Conservation (phyloP, 345 rosid species). For the Physaria fendleri region DNA sequence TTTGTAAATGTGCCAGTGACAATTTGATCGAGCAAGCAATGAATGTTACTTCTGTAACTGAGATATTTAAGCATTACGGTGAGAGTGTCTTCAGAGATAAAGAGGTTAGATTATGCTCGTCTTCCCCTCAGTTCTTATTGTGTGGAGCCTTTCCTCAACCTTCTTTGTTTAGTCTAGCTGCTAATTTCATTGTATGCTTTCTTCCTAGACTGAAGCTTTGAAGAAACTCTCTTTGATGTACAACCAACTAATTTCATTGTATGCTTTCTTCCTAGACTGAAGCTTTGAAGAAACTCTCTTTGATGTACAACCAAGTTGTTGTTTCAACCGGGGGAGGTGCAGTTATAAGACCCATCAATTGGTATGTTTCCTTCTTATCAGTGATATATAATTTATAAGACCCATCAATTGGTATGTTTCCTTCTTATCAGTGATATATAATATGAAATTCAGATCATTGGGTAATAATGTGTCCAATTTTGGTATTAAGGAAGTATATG, state of each 20-base stretch:
- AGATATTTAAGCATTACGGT: slow-evolving; percentile 72
- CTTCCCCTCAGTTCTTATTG: not conserved
- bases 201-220: slow-evolving; percentile 56
- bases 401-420: slow-evolving; percentile 67
- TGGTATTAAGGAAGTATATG: slow-evolving; percentile 62
- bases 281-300: slow-evolving; percentile 47
- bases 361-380: slow-evolving; percentile 36
- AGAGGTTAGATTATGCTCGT: slow-evolving; percentile 45
- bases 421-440: not conserved
- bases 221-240: slow-evolving; percentile 46
- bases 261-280: slow-evolving; percentile 50
- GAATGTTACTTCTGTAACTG: slow-evolving; percentile 68
- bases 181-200: not conserved
- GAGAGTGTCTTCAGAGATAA: slow-evolving; percentile 81
- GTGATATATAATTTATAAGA: slow-evolving; percentile 26
- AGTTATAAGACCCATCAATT: slow-evolving; percentile 62
- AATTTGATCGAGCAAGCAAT: slow-evolving; percentile 55
- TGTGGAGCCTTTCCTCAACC: not conserved
- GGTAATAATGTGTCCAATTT: not conserved
- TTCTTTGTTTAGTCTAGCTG: not conserved
- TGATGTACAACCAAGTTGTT: slow-evolving; percentile 45
- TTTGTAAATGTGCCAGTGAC: slow-evolving; percentile 46
- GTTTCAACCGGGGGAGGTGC: slow-evolving; percentile 98
- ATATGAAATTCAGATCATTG: not conserved
- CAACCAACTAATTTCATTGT: too few species aligned